Percentiles rank a stretch among this genome's conserved stretches.
These are phyloP conservation scores for Uromyces viciae-fabae DNA, from an alignment of 1,284 basidiomycete species.

Conservation along the genomic window DNA sequence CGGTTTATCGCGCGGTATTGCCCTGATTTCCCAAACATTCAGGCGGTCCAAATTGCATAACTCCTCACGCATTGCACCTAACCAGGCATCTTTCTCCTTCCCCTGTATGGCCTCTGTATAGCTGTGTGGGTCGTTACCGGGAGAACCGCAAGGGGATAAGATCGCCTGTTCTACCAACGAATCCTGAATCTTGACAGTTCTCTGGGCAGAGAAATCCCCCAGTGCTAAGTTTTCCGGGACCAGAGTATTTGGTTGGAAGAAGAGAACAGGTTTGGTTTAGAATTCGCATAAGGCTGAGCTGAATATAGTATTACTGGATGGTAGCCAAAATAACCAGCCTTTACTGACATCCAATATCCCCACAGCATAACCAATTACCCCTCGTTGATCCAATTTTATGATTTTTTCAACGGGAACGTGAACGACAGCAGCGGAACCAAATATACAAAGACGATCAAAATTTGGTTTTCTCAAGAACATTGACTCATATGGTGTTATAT, in stretches of 20 bases:
- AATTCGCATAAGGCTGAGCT: background rate
- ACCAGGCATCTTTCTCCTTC: background rate
- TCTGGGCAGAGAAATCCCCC: background rate
- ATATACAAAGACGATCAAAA: background rate
- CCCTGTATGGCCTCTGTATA: conserved; percentile 2
- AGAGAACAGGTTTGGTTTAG: background rate
- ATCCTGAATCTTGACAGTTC: background rate
- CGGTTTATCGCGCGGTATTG: background rate
- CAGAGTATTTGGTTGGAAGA: background rate
- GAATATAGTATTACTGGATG: background rate
- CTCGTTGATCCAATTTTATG: background rate
- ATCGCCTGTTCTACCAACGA: background rate
- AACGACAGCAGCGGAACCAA: background rate
- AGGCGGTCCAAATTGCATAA: background rate
- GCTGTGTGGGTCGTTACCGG: background rate
- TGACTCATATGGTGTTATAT: conserved; percentile 2
- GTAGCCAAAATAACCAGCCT: background rate
- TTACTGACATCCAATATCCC: background rate
- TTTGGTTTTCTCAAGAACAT: conserved; percentile 1
- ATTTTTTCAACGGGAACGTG: background rate
- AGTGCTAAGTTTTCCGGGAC: background rate
- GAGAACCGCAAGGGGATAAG: background rate
- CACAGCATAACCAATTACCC: background rate
- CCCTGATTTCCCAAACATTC: background rate
- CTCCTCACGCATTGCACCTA: background rate